These are phyloP conservation scores for Phytophthora ramorum DNA, from an alignment of 352 stramenopile species.

Conservation along the genomic window DNA sequence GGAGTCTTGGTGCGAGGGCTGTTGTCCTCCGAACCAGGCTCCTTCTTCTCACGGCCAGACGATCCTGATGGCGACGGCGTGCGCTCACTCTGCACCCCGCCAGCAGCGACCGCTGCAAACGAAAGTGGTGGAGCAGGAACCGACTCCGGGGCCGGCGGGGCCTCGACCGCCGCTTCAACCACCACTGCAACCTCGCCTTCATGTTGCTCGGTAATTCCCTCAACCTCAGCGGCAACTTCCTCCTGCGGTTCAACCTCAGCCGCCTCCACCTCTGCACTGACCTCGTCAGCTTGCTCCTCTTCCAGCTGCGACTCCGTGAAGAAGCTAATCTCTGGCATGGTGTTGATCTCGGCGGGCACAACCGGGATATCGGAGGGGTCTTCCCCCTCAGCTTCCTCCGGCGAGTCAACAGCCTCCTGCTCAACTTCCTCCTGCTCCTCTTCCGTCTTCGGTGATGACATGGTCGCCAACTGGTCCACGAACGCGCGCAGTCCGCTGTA, in stretches of 20 bases:
- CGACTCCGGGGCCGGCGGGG: conserved; percentile 15
- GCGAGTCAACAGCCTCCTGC: neutral
- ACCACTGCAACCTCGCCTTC: conserved; percentile 11
- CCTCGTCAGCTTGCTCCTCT: conserved; percentile 20
- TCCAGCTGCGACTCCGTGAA: conserved; percentile 84
- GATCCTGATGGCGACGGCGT: conserved; percentile 32
- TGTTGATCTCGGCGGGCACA: conserved; percentile 43
- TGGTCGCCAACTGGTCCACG: conserved; percentile 55
- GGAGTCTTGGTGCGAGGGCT: conserved; percentile 35
- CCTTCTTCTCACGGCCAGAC: conserved; percentile 36
- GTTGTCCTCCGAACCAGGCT: conserved; percentile 13
- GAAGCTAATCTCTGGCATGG: conserved; percentile 83
- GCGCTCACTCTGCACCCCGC: conserved; percentile 26
- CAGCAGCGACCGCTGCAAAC: conserved; percentile 49
- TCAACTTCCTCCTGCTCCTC: conserved; percentile 8
- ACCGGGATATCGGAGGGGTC: conserved; percentile 19
- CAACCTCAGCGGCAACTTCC: conserved; percentile 32
- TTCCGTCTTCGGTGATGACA: conserved; percentile 19
- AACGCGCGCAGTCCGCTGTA: conserved; percentile 68
- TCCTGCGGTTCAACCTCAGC: conserved; percentile 7
- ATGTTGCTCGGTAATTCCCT: conserved; percentile 18
- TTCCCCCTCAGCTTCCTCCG: conserved; percentile 2
- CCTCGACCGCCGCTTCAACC: conserved; percentile 16
- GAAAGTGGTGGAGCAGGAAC: conserved; percentile 52
- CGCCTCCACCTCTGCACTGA: conserved; percentile 2